Conservation (phyloP, 768 basidiomycete genomes). For the Mycena rebaudengoi region DNA sequence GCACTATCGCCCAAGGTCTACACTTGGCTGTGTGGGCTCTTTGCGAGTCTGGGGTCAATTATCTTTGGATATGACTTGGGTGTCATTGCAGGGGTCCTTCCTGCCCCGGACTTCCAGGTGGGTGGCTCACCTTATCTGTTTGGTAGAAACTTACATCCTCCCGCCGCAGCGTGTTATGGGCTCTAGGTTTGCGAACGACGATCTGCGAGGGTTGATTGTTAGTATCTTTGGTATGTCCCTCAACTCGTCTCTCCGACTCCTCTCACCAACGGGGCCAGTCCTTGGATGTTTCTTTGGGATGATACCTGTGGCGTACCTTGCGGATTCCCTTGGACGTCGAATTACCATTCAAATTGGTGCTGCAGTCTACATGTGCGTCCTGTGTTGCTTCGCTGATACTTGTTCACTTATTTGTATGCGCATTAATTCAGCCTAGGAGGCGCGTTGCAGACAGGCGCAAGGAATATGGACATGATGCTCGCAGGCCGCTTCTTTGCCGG, state of each 20-base stretch:
- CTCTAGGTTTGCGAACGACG: constrained; percentile 41
- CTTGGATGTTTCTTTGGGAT: constrained; percentile 55
- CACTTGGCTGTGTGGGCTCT: constrained; percentile 62
- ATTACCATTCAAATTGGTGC: constrained; percentile 51
- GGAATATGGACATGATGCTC: constrained; percentile 57
- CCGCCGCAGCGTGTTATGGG: constrained; percentile 44
- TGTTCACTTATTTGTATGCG: too few relatives aligned
- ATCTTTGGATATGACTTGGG: constrained; percentile 62
- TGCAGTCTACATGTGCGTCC: constrained; percentile 46
- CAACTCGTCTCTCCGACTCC: background rate
- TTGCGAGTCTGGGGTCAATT: constrained; percentile 55
- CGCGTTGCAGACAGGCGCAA: constrained; percentile 54
- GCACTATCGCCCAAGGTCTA: constrained; percentile 55
- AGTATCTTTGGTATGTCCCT: constrained; percentile 49
- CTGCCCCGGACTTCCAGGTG: constrained; percentile 47
- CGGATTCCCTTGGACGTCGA: constrained; percentile 48
- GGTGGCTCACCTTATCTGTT: background rate
- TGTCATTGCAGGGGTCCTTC: constrained; percentile 57
- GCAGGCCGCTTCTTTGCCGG: constrained; percentile 62
- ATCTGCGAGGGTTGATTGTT: constrained; percentile 48
- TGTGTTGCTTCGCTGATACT: background rate
- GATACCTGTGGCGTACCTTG: constrained; percentile 51
- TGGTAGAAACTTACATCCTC: background rate
- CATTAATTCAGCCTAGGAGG: constrained; percentile 47
- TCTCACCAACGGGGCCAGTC: constrained; percentile 32